Conservation (phyloP, 2,329 filamentous ascomycete genomes). For the Tolypocladium guangdongense region DNA sequence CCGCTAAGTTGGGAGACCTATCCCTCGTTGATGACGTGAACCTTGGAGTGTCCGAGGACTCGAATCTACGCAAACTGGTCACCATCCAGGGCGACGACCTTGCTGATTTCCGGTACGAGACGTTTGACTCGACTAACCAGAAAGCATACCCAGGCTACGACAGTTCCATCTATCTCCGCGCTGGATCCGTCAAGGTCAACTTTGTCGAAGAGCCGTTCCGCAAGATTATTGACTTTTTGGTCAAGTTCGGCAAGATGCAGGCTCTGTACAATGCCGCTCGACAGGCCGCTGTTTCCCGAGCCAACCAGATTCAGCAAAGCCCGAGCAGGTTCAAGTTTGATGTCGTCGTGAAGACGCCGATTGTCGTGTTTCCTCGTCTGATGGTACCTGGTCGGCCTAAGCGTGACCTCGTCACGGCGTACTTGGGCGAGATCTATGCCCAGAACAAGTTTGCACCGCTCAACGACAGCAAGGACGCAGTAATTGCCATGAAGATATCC, state of each 20-base stretch:
- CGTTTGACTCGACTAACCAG: conserved; percentile 63
- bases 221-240: conserved; percentile 94
- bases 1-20: conserved; percentile 76
- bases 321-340: conserved; percentile 90
- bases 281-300: conserved; percentile 87
- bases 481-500: conserved; percentile 78
- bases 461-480: conserved; percentile 61
- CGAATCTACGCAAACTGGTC: conserved; percentile 73
- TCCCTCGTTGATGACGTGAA: conserved; percentile 91
- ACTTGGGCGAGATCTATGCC: conserved; percentile 93
- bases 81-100: conserved; percentile 93
- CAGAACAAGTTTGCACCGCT: conserved; percentile 85
- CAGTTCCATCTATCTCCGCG: conserved; percentile 78
- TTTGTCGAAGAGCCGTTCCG: conserved; percentile 96
- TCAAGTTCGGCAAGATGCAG: conserved; percentile 99
- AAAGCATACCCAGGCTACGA: conserved; percentile 88
- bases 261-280: conserved; percentile 95
- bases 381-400: conserved; percentile 58
- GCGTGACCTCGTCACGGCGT: conserved; percentile 79
- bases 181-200: conserved; percentile 92
- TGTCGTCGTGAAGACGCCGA: conserved; percentile 85
- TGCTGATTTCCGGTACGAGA: conserved; percentile 95
- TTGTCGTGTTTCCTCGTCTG: conserved; percentile 82
- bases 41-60: conserved; percentile 71
- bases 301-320: conserved; percentile 84